These are phyloP conservation scores for Dovyalis caffra DNA, from an alignment of 345 rosid species.

Conservation along the genomic window DNA sequence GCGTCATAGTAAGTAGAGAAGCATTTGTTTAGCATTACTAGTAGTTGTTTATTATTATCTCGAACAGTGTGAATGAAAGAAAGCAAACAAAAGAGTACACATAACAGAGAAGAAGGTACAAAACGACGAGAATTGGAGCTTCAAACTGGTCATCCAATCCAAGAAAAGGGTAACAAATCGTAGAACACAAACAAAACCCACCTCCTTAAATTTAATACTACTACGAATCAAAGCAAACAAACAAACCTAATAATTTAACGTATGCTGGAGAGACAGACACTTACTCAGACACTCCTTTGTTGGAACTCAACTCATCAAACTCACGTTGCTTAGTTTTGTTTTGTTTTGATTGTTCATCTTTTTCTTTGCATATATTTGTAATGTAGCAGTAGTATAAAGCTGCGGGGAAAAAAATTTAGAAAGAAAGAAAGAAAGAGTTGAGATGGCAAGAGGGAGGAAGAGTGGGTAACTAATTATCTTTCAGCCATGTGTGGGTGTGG, in stretches of 20 bases:
- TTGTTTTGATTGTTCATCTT: background rate
- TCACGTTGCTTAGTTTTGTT: too few species aligned
- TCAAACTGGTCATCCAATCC: slow-evolving; percentile 19
- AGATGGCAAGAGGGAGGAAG: background rate
- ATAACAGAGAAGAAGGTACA: slow-evolving; percentile 25
- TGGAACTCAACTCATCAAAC: background rate
- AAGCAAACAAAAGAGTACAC: slow-evolving; percentile 33
- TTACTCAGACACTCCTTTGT: background rate
- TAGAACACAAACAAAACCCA: slow-evolving; percentile 16
- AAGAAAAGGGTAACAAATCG: slow-evolving; percentile 22
- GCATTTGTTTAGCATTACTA: background rate
- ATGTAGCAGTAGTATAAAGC: background rate
- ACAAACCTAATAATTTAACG: background rate
- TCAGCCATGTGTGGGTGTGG: background rate
- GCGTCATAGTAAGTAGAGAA: background rate
- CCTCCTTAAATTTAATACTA: background rate
- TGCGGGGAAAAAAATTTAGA: background rate
- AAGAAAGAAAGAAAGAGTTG: background rate
- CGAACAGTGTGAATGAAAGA: slow-evolving; percentile 34
- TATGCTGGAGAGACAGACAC: background rate
- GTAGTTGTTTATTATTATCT: slow-evolving; percentile 11
- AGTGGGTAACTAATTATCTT: background rate
- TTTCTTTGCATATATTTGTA: background rate
- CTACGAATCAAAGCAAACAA: slow-evolving; percentile 7
- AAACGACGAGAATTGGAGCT: slow-evolving; percentile 44